Evolutionary conservation across 768 basidiomycete species (phyloP), one percentile per base, ranked within the genome.

Genomic region (Trametes meyenii): DNA sequence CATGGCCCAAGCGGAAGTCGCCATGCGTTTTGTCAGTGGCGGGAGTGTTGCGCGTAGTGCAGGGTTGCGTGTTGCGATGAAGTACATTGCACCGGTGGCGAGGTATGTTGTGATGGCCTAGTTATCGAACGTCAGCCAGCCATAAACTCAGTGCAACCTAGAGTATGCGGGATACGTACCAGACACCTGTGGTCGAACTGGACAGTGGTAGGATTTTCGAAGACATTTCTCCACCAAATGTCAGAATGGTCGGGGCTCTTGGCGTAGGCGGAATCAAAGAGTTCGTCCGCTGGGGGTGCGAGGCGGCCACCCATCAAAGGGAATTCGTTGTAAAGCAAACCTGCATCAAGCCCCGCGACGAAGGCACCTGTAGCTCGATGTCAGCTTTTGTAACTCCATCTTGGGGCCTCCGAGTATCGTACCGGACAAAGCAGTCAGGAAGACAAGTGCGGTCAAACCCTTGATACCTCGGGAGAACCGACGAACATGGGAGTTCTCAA

Each of bases 271-370:
- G 81, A 70, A 26, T 91, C 86, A 71, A 96, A 85, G 24, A 99
- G 82, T 73, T 98, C 97, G 39, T 88, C 83, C 7, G 78, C 62
- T 0, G 95, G 94, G 3, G 97, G 97, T 3, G 85, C 83, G 16
- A 98, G 73, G 16, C 86, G 82, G 7, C 90, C 95, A 39, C 94
- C 96, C 96, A 99, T 99, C 5, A 89, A 76, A 0, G 97, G 97
- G 77, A 97, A 99, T 71, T 98, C 96, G 71, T 99, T 99, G 77
- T 98, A 98, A n/a, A 95, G 73, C 55, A 99, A 76, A 14, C 97
- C 97, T 1, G 97, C 97, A 72, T 99, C 97, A 44, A 99, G 81
- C 14, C 97, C 97, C 39, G 97, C 97, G 29, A 99, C 97, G 68
- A 99, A 98, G 5, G 97, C 97, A 53, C 97, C 96, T 96, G 71